phyloP scores from a whole-genome alignment of 2,329 filamentous ascomycete genomes.

The Scopulariopsis brevicaulis region DNA sequence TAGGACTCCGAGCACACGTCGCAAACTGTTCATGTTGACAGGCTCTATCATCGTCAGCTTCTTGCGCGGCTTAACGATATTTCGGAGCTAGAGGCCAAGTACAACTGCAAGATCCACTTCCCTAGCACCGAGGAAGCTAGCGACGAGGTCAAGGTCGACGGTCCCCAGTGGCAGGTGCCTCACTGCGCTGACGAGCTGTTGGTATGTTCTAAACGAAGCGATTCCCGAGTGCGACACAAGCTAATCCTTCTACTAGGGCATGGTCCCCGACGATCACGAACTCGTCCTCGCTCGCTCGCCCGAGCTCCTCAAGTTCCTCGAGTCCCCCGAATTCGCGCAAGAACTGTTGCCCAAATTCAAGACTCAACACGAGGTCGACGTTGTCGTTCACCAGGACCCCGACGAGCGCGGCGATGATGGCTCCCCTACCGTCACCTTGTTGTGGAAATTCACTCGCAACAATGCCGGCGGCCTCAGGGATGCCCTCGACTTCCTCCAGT shows the following conservation, averaged over 20 bases:
- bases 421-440: slow-evolving; percentile 47
- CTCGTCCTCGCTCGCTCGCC: slow-evolving; percentile 69
- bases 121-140: slow-evolving; percentile 96
- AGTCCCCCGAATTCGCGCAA: slow-evolving; percentile 67
- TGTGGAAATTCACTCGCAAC: slow-evolving; percentile 87
- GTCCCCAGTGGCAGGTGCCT: slow-evolving; percentile 95
- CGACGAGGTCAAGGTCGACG: slow-evolving; percentile 89
- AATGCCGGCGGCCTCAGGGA: slow-evolving; percentile 92
- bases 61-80: slow-evolving; percentile 81
- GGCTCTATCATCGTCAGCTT: slow-evolving; percentile 88
- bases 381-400: slow-evolving; percentile 57
- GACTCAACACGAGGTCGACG: slow-evolving; percentile 82
- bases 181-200: slow-evolving; percentile 93
- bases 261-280: slow-evolving; percentile 95
- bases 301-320: slow-evolving; percentile 70
- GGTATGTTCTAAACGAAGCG: slow-evolving; percentile 30
- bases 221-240: slow-evolving; percentile 11
- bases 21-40: slow-evolving; percentile 86
- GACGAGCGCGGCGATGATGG: slow-evolving; percentile 47
- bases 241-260: slow-evolving; percentile 45
- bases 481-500: slow-evolving; percentile 87
- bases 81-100: slow-evolving; percentile 94
- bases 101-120: slow-evolving; percentile 99
- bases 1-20: slow-evolving; percentile 94
- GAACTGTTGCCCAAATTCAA: slow-evolving; percentile 79